A percentile compares a stretch with the other conserved stretches of the same genome.
Conservation (phyloP, 352 stramenopile genomes). For the Phytophthora boehmeriae region DNA sequence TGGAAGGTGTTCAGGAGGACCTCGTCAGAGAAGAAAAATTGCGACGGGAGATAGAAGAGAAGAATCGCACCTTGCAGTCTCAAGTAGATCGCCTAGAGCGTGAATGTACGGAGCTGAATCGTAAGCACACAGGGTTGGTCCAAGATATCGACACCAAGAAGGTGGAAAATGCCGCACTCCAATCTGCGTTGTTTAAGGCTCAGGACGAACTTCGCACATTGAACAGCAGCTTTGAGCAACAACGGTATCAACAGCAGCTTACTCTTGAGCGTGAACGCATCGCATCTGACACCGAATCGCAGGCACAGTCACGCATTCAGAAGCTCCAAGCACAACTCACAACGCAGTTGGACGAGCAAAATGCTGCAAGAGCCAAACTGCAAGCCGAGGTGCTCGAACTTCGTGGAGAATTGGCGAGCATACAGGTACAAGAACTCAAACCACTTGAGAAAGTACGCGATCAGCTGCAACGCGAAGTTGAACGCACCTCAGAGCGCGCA, state of each 20-base stretch:
- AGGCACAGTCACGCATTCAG: constrained; percentile 27
- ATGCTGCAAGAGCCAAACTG: constrained; percentile 22
- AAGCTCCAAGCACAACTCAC: constrained; percentile 37
- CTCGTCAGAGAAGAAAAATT: constrained; percentile 19
- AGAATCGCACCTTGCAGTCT: constrained; percentile 21
- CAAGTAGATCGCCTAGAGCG: constrained; percentile 10
- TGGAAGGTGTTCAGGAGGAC: constrained; percentile 19
- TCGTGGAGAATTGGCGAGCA: constrained; percentile 21
- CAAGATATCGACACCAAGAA: constrained; percentile 23
- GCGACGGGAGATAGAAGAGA: constrained; percentile 17
- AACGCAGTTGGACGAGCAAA: constrained; percentile 36
- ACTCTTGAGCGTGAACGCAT: constrained; percentile 29
- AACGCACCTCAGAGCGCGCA: constrained; percentile 31
- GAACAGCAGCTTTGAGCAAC: constrained; percentile 35
- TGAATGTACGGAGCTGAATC: constrained; percentile 2
- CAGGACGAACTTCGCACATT: constrained; percentile 23
- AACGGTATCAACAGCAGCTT: constrained; percentile 27
- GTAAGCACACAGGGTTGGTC: constrained; percentile 14
- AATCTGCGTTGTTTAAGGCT: constrained; percentile 13
- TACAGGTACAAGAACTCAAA: constrained; percentile 36
- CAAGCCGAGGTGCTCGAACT: constrained; percentile 40
- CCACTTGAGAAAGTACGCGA: constrained; percentile 45
- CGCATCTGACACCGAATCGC: constrained; percentile 17
- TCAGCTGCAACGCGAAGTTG: constrained; percentile 41
- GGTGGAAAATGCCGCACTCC: constrained; percentile 12